Evolutionary conservation across 2,329 filamentous ascomycete species (phyloP).

Genomic region (Fusarium sp.): DNA sequence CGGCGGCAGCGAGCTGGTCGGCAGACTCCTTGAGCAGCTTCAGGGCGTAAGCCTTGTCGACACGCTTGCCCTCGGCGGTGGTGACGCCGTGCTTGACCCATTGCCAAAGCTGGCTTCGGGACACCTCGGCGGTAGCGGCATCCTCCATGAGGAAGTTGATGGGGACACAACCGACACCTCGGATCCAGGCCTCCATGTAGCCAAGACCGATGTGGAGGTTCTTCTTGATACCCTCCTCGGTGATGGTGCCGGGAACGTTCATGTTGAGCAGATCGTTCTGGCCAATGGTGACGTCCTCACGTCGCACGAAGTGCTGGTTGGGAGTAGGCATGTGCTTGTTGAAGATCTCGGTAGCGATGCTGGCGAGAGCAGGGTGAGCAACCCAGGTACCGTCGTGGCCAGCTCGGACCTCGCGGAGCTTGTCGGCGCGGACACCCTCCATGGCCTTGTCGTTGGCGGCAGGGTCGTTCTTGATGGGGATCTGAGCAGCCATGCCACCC

Average conservation of each 20-base stretch:
- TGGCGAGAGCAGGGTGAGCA: conserved; percentile 90
- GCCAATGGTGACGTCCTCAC: conserved; percentile 88
- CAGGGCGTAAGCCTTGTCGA: conserved; percentile 92
- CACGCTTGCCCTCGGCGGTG: conserved; percentile 88
- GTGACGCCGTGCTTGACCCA: conserved; percentile 81
- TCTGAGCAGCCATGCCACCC: conserved; percentile 98
- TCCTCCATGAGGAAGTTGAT: conserved; percentile 99
- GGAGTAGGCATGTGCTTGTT: conserved; percentile 99
- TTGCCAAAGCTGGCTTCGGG: conserved; percentile 94
- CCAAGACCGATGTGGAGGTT: conserved; percentile 96
- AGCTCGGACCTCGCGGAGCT: conserved; percentile 93
- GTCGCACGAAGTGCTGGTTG: conserved; percentile 92
- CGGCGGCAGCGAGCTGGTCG: conserved; percentile 77
- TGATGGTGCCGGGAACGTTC: conserved; percentile 93
- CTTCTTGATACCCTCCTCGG: conserved; percentile 95
- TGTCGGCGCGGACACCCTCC: conserved; percentile 92
- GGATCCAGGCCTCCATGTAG: conserved; percentile 99
- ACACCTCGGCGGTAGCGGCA: conserved; percentile 95
- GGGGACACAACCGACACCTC: conserved; percentile 93
- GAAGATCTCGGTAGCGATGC: conserved; percentile 92
- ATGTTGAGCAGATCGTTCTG: conserved; percentile 96
- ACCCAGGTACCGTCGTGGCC: conserved; percentile 98
- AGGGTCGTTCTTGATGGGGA: conserved; percentile 96
- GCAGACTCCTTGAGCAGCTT: conserved; percentile 88
- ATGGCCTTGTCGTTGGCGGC: conserved; percentile 93